Conservation (phyloP, 768 basidiomycete species). For the Tubosaeta sp. region DNA sequence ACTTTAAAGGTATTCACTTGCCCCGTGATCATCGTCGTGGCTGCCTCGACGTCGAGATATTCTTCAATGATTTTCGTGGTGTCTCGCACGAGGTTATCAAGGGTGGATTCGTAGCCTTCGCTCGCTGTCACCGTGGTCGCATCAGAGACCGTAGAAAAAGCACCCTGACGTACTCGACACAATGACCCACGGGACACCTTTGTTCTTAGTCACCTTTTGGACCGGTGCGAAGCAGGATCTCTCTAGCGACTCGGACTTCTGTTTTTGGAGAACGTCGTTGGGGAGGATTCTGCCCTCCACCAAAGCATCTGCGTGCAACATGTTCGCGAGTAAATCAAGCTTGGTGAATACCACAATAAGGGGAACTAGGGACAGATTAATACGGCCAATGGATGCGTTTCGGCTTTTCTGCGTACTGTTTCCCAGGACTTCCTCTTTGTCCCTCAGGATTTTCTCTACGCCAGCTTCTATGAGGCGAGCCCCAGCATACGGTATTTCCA, state of each 20-base stretch:
- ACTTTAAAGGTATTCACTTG: background rate
- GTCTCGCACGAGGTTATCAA: background rate
- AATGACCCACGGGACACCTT: background rate
- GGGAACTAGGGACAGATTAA: background rate
- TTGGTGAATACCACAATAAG: slow-evolving; percentile 8
- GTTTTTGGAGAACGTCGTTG: background rate
- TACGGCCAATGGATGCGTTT: background rate
- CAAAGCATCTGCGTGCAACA: background rate
- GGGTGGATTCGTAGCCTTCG: background rate
- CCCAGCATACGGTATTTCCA: background rate
- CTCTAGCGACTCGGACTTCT: background rate
- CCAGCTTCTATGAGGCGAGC: background rate
- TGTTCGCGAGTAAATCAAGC: slow-evolving; percentile 1
- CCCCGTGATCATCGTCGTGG: background rate
- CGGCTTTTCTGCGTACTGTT: slow-evolving; percentile 2
- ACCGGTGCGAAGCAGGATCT: background rate
- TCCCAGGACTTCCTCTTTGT: slow-evolving; percentile 1
- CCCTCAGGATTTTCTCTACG: background rate
- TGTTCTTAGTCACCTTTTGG: background rate
- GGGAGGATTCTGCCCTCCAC: background rate
- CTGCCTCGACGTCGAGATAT: background rate
- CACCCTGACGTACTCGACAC: background rate
- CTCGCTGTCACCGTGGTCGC: background rate
- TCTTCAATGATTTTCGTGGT: background rate
- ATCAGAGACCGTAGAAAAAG: background rate